These are phyloP conservation scores for Leccinum uliginosum DNA, from an alignment of 768 basidiomycete genomes.

Conservation along the genomic window DNA sequence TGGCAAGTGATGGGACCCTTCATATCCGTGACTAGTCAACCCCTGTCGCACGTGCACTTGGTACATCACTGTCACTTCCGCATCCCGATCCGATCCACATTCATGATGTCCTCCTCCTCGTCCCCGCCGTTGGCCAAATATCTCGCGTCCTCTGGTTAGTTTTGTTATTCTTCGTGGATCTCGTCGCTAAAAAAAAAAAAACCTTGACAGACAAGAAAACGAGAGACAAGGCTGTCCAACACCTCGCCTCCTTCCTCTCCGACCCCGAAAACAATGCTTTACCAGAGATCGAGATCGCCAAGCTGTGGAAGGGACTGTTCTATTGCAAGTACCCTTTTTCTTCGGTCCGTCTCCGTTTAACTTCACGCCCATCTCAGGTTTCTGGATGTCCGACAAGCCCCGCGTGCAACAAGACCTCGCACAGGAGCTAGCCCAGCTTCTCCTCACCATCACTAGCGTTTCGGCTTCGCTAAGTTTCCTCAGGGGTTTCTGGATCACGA, in stretches of 20 bases:
- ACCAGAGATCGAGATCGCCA: constrained; percentile 75
- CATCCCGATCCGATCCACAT: constrained; percentile 18
- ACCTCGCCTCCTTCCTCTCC: constrained; percentile 75
- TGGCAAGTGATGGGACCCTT: constrained; percentile 92
- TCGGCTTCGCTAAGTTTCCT: constrained; percentile 70
- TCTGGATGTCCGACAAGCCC: constrained; percentile 99
- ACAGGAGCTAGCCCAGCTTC: constrained; percentile 74
- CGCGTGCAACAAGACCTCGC: constrained; percentile 92
- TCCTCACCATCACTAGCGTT: constrained; percentile 61
- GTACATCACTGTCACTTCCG: constrained; percentile 2
- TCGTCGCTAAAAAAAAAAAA: background rate
- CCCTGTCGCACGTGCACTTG: background rate
- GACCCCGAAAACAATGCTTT: constrained; percentile 53
- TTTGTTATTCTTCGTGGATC: background rate
- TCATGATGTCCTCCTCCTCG: constrained; percentile 33
- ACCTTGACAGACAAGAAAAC: constrained; percentile 72
- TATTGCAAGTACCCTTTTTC: constrained; percentile 60
- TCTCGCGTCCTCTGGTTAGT: constrained; percentile 84
- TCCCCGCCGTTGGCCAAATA: constrained; percentile 78
- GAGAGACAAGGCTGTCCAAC: constrained; percentile 86
- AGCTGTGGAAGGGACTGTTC: constrained; percentile 97
- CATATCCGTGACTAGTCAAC: constrained; percentile 17
- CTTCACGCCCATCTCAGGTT: constrained; percentile 50
- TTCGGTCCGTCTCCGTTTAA: background rate
- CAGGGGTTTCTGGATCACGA: constrained; percentile 86